phyloP scores from a whole-genome alignment of 2,329 filamentous ascomycete species.

The Aspergillus pseudonomiae region DNA sequence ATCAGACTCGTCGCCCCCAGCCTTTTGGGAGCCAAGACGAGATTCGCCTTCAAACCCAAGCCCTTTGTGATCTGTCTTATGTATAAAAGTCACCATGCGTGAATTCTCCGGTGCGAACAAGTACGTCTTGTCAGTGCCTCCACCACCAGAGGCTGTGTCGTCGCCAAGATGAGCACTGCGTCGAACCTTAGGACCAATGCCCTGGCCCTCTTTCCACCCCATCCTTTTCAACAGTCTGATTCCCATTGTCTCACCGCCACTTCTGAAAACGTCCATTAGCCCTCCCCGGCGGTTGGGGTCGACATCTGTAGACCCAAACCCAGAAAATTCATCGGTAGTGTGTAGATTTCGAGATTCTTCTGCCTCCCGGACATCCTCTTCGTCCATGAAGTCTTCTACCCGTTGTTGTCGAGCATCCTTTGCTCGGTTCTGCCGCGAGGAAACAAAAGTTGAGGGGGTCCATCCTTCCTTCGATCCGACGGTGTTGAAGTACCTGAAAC shows the following conservation, averaged over 20 bases:
- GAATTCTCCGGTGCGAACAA: slow-evolving; percentile 86
- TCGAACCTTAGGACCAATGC: slow-evolving; percentile 83
- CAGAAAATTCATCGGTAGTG: slow-evolving; percentile 73
- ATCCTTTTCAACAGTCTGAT: slow-evolving; percentile 82
- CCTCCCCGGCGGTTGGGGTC: slow-evolving; percentile 56
- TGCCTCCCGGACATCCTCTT: slow-evolving; percentile 87
- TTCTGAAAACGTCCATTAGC: slow-evolving; percentile 72
- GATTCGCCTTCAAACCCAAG: slow-evolving; percentile 50
- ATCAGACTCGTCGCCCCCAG: slow-evolving; percentile 20
- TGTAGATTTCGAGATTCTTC: slow-evolving; percentile 76
- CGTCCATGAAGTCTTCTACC: slow-evolving; percentile 95
- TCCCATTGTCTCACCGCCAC: slow-evolving; percentile 81
- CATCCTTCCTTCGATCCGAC: slow-evolving; percentile 98
- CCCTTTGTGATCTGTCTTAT: slow-evolving; percentile 51
- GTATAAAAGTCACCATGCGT: slow-evolving; percentile 58
- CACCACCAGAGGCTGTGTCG: slow-evolving; percentile 41
- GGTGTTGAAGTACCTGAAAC: slow-evolving; percentile 86
- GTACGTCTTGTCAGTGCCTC: slow-evolving; percentile 57
- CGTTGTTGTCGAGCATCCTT: slow-evolving; percentile 69
- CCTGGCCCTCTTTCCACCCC: slow-evolving; percentile 95
- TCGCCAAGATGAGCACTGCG: slow-evolving; percentile 71
- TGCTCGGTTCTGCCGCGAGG: slow-evolving; percentile 77
- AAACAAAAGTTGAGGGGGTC: slow-evolving; percentile 89
- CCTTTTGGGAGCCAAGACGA: slow-evolving; percentile 30
- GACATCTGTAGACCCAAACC: slow-evolving; percentile 68